These are phyloP conservation scores for Ophiostoma quercus DNA, from an alignment of 2,329 filamentous ascomycete species.

Conservation along the genomic window DNA sequence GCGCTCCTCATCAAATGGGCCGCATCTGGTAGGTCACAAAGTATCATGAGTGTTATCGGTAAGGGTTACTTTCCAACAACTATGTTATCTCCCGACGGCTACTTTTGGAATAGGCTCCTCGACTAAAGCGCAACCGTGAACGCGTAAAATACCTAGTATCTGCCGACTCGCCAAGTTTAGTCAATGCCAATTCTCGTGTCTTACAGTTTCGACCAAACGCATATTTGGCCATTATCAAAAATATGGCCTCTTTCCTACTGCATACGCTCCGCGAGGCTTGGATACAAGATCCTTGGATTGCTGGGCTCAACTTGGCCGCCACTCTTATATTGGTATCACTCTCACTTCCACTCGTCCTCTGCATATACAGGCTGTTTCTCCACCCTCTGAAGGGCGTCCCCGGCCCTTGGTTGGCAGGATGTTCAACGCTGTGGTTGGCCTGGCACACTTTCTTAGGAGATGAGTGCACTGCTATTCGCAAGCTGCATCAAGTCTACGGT, in stretches of 20 bases:
- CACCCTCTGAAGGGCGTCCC: slow-evolving; percentile 35
- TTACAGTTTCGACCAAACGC: not conserved
- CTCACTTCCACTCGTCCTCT: not conserved
- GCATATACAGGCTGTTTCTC: slow-evolving; percentile 31
- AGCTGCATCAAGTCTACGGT: slow-evolving; percentile 25
- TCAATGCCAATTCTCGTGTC: not conserved
- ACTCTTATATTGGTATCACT: not conserved
- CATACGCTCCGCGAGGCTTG: not conserved
- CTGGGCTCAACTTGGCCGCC: no score
- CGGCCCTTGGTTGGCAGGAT: slow-evolving; percentile 32
- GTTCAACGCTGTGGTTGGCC: slow-evolving; percentile 27
- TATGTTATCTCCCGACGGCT: not conserved
- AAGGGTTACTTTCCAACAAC: not conserved
- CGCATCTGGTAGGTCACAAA: not conserved
- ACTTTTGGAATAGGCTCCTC: no score
- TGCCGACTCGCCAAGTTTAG: not conserved
- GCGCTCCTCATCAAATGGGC: not conserved
- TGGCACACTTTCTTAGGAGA: slow-evolving; percentile 23
- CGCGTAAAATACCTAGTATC: not conserved
- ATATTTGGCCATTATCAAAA: not conserved
- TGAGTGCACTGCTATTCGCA: slow-evolving; percentile 19
- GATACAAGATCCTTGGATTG: not conserved
- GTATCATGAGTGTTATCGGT: not conserved
- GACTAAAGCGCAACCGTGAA: not conserved
- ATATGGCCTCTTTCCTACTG: not conserved